These are phyloP conservation scores for Herpetomonas tarakana DNA, from an alignment of 208 protist species.

Conservation along the genomic window DNA sequence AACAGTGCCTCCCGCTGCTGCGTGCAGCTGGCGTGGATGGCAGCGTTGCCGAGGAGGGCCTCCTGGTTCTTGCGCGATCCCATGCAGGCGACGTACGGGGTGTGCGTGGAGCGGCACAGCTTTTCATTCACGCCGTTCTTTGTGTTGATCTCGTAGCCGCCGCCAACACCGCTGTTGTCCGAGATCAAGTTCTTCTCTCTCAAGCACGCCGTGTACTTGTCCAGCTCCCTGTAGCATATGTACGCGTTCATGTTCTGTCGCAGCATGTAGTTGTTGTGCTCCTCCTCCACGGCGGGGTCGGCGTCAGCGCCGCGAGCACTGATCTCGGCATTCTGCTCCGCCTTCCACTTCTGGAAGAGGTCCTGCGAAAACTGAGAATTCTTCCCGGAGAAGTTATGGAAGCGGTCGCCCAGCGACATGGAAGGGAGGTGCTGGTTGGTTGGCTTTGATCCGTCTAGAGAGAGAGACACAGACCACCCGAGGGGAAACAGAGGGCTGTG, in stretches of 20 bases:
- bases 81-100: conserved; percentile 67
- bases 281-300: conserved; percentile 56
- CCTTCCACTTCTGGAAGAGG: conserved; percentile 70
- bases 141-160: conserved; percentile 61
- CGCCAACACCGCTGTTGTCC: conserved; percentile 4
- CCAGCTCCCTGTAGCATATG: conserved; percentile 72
- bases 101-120: conserved; percentile 50
- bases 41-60: conserved; percentile 54
- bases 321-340: conserved; percentile 49
- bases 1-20: conserved; percentile 31
- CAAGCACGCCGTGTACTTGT: conserved; percentile 70
- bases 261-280: conserved; percentile 73
- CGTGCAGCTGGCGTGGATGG: conserved; percentile 46
- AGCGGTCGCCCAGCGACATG: not conserved
- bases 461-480: no score
- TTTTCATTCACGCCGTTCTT: conserved; percentile 69
- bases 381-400: conserved; percentile 15
- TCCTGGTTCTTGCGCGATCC: conserved; percentile 56
- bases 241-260: conserved; percentile 82
- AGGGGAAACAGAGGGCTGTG: no score
- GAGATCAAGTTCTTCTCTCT: conserved; percentile 56
- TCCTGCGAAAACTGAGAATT: conserved; percentile 65
- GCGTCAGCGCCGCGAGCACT: conserved; percentile 47
- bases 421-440: not conserved
- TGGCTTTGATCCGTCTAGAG: not conserved